These are phyloP conservation scores for Petasospora fabianii DNA, from an alignment of 1,139 yeast species.

Conservation along the genomic window DNA sequence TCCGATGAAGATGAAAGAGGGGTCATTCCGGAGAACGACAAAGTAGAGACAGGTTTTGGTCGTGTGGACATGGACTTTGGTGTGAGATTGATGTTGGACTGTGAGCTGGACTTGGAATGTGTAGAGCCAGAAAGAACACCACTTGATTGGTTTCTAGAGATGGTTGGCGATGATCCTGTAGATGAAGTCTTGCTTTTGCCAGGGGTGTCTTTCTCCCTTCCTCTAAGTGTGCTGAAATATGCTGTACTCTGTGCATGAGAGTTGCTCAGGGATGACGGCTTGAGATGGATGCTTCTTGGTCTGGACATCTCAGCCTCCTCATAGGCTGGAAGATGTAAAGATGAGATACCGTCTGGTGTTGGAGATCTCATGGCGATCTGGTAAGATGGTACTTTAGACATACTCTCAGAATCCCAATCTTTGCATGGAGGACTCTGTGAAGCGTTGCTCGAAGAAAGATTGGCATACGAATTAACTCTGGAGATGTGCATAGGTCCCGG, in stretches of 20 bases:
- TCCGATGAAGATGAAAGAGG: constrained; percentile 17
- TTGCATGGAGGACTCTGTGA: constrained; percentile 4
- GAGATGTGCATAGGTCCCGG: constrained; percentile 59
- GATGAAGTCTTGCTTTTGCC: constrained; percentile 15
- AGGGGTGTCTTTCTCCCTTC: constrained; percentile 11
- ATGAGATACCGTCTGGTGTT: constrained; percentile 50
- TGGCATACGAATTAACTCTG: constrained; percentile 45
- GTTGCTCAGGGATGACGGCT: constrained; percentile 24
- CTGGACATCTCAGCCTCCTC: constrained; percentile 23
- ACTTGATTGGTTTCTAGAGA: constrained; percentile 21
- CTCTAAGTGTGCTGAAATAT: constrained; percentile 21
- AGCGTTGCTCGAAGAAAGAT: constrained; percentile 4
- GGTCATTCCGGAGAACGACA: constrained; percentile 18
- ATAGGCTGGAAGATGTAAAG: constrained; percentile 48
- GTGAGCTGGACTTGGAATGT: constrained; percentile 7
- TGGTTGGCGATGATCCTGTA: constrained; percentile 19
- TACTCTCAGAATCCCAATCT: constrained; percentile 40
- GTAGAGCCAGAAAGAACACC: constrained; percentile 1
- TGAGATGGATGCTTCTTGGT: constrained; percentile 26
- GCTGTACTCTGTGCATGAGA: constrained; percentile 27
- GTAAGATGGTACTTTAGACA: constrained; percentile 81
- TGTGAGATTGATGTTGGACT: constrained; percentile 2
- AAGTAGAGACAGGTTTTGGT: constrained; percentile 11
- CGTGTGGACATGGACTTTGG: constrained; percentile 11
- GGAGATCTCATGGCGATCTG: constrained; percentile 63